Evolutionary conservation across 208 protist species (phyloP), one percentile per base, ranked within the genome.

Genomic region (Leptomonas seymouri): DNA sequence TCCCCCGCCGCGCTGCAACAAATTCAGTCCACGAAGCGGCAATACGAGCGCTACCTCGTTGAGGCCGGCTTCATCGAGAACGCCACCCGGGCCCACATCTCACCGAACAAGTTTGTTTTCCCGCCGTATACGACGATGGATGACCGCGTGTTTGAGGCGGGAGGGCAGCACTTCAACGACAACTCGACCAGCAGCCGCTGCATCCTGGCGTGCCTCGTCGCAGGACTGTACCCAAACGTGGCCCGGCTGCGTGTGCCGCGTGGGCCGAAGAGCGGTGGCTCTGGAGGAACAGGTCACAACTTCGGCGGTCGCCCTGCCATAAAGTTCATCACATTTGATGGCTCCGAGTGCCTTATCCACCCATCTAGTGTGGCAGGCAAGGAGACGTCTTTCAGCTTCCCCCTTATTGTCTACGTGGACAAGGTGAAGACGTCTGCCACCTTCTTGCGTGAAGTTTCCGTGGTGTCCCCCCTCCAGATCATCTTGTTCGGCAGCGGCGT

Each of bases 181-280:
- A 97, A 98, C 75, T 86, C 84, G 6, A 74, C 65, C 21, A 97
- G 92, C 65, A 64, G 74, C n/a, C 84, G 89, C 36, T 91, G 95
- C 59, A 87, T 98, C 58, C 78, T 94, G 23, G 91, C 95, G 0
- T 95, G 93, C 25, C 65, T 99, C 5, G 93, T 95, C 36, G 94
- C 95, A n/a, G 97, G 97, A 11, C 88, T 98, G 21, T 98, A 98
- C 81, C 97, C 97, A n/a, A 98, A 98, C 59, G 81, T 98, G 15
- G 93, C 94, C 15, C 82, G 74, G 28, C 67, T 87, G 39, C 93
- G 84, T 50, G 44, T 44, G 46, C 20, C 57, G 57, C 82, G 71
- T 21, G 65, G 61, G 50, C 28, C 49, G 23, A 41, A 53, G 42
- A 23, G 57, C 30, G 46, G 64, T 41, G 64, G 57, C 20, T 56